These are phyloP conservation scores for Coemansia sp. DNA, from an alignment of 192 early-diverging fungal genomes.

Conservation along the genomic window DNA sequence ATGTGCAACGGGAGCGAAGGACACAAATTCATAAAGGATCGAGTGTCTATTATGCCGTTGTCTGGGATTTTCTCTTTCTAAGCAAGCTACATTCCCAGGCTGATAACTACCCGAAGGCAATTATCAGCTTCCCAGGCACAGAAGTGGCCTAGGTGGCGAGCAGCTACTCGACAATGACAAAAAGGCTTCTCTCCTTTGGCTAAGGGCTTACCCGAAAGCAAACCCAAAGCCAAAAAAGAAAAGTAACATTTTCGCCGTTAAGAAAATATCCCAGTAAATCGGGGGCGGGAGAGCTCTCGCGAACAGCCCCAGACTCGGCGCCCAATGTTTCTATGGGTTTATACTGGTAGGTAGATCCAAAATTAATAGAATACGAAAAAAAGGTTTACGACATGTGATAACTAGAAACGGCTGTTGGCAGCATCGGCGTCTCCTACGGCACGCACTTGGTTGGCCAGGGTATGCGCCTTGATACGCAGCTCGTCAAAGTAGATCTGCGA, in stretches of 20 bases:
- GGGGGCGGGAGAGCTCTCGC: background rate
- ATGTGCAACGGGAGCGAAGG: conserved; percentile 50
- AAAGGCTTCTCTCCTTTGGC: background rate
- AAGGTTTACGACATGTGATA: too few relatives aligned
- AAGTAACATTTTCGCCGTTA: background rate
- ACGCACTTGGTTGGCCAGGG: conserved; percentile 58
- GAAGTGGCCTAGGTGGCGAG: conserved; percentile 14
- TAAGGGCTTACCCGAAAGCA: background rate
- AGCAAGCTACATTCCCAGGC: conserved; percentile 16
- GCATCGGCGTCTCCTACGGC: conserved; percentile 22
- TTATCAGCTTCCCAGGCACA: background rate
- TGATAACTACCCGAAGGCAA: background rate
- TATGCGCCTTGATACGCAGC: conserved; percentile 63
- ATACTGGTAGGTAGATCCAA: background rate
- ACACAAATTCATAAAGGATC: background rate
- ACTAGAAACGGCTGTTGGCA: background rate
- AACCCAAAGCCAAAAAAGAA: conserved; percentile 1
- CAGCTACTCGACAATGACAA: conserved; percentile 17
- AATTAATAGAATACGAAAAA: background rate
- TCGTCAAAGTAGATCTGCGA: conserved; percentile 70
- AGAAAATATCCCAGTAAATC: background rate
- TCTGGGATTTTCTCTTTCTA: conserved; percentile 19
- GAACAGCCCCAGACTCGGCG: background rate
- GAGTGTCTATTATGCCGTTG: conserved; percentile 28
- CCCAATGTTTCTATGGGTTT: conserved; percentile 9